Percentiles rank a stretch among this genome's conserved stretches.
These are phyloP conservation scores for Tetracladium setigerum DNA, from an alignment of 495 filamentous ascomycete genomes.

Conservation along the genomic window DNA sequence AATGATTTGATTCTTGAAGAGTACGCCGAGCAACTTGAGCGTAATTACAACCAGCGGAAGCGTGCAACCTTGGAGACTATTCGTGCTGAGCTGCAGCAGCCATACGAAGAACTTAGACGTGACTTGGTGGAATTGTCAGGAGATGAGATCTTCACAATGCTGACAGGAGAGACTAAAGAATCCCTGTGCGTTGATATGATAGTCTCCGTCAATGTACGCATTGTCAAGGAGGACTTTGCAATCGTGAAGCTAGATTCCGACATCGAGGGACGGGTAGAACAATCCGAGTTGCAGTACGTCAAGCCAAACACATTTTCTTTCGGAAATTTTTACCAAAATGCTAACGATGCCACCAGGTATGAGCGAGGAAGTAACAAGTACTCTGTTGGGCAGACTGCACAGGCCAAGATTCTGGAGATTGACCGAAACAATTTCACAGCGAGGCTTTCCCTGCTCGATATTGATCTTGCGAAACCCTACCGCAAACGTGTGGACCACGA, in stretches of 20 bases:
- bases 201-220: slow-evolving; percentile 78
- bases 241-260: slow-evolving; percentile 91
- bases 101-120: slow-evolving; percentile 89
- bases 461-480: slow-evolving; percentile 63
- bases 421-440: slow-evolving; percentile 75
- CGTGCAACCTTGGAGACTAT: slow-evolving; percentile 95
- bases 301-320: slow-evolving; percentile 47
- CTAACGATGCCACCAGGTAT: slow-evolving; percentile 21
- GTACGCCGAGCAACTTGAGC: slow-evolving; percentile 92
- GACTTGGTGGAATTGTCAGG: slow-evolving; percentile 61
- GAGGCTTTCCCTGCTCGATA: slow-evolving; percentile 76
- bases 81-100: slow-evolving; percentile 81
- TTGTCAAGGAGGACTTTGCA: slow-evolving; percentile 83
- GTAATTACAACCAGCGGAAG: slow-evolving; percentile 86
- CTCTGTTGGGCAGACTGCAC: slow-evolving; percentile 69
- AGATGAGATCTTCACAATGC: slow-evolving; percentile 92
- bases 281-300: not conserved
- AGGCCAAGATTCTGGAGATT: slow-evolving; percentile 78
- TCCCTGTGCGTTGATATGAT: slow-evolving; percentile 84
- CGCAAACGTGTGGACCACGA: slow-evolving; percentile 58
- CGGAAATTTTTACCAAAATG: slow-evolving; percentile 19
- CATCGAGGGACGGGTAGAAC: slow-evolving; percentile 75
- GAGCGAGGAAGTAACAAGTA: slow-evolving; percentile 42
- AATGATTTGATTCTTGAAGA: slow-evolving; percentile 95
- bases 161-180: slow-evolving; percentile 86